Percentiles rank a stretch among this genome's conserved stretches.
These are phyloP conservation scores for Dissophora globulifera DNA, from an alignment of 192 early-diverging fungal genomes.

Conservation along the genomic window DNA sequence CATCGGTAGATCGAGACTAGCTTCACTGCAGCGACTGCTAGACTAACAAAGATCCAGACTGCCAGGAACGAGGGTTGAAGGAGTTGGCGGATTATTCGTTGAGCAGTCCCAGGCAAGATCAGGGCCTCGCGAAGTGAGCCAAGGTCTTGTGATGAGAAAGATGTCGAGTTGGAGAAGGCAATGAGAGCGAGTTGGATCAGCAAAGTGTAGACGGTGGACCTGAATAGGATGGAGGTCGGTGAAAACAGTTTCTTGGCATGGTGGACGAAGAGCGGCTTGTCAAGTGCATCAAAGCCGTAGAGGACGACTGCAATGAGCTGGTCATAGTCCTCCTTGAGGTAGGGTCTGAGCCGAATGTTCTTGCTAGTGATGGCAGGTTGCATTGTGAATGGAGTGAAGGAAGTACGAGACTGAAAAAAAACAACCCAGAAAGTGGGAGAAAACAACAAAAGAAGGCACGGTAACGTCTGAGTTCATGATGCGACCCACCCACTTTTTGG, in stretches of 20 bases:
- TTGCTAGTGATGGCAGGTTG: slow-evolving; percentile 15
- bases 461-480: no score
- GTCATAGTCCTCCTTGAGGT: slow-evolving; percentile 19
- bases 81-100: slow-evolving; percentile 16
- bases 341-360: slow-evolving; percentile 33
- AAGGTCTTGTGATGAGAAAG: neutral
- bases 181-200: slow-evolving; percentile 16
- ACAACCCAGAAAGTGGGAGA: no score
- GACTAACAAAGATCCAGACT: neutral
- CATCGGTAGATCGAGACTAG: slow-evolving; percentile 1
- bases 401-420: no score
- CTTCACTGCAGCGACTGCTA: slow-evolving; percentile 3
- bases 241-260: neutral
- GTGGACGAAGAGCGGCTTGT: neutral
- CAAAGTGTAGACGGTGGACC: slow-evolving; percentile 17
- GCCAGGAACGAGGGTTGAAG: slow-evolving; percentile 20
- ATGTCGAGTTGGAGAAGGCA: neutral
- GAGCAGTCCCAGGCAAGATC: neutral
- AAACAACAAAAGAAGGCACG: no score
- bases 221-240: slow-evolving; percentile 11
- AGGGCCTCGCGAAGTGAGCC: slow-evolving; percentile 5
- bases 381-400: neutral
- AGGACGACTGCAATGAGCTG: slow-evolving; percentile 27
- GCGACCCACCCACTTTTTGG: no score
- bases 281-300: slow-evolving; percentile 5